These are phyloP conservation scores for Neonectria ditissima DNA, from an alignment of 2,329 filamentous ascomycete genomes.

Conservation along the genomic window DNA sequence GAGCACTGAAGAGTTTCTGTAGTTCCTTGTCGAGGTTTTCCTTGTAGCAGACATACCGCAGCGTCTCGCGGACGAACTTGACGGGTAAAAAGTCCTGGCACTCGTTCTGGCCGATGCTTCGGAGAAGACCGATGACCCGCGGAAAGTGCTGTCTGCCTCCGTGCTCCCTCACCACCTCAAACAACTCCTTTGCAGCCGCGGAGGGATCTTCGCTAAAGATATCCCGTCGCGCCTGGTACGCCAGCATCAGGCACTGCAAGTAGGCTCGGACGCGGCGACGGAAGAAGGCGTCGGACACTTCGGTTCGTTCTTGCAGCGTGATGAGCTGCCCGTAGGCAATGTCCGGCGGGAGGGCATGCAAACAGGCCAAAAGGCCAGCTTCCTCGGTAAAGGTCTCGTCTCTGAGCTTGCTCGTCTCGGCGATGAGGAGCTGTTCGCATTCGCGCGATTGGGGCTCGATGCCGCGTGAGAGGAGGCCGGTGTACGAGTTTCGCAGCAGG, in stretches of 20 bases:
- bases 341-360: slow-evolving; percentile 22
- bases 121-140: slow-evolving; percentile 10
- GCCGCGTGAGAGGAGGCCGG: slow-evolving; percentile 15
- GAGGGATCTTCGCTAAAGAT: slow-evolving; percentile 4
- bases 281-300: slow-evolving; percentile 12
- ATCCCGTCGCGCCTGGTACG: slow-evolving; percentile 7
- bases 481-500: slow-evolving; percentile 6
- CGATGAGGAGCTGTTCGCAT: slow-evolving; percentile 18
- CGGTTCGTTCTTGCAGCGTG: slow-evolving; percentile 10
- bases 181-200: slow-evolving; percentile 9
- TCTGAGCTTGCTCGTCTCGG: slow-evolving; percentile 14
- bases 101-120: slow-evolving; percentile 15
- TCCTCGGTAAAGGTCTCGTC: slow-evolving; percentile 22
- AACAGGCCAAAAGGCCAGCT: slow-evolving; percentile 23
- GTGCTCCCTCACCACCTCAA: slow-evolving; percentile 19
- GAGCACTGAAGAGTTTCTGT: slow-evolving; percentile 1
- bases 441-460: slow-evolving; percentile 18
- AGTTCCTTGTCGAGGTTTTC: slow-evolving; percentile 15
- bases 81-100: slow-evolving; percentile 24
- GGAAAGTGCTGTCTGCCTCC: slow-evolving; percentile 8
- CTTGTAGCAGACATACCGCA: slow-evolving; percentile 19
- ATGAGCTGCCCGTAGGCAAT: slow-evolving; percentile 16
- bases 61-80: slow-evolving; percentile 16
- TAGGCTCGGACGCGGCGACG: slow-evolving; percentile 22
- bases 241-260: slow-evolving; percentile 27